phyloP scores from a whole-genome alignment of 1,284 basidiomycete genomes.

The Ceratobasidium sp. region DNA sequence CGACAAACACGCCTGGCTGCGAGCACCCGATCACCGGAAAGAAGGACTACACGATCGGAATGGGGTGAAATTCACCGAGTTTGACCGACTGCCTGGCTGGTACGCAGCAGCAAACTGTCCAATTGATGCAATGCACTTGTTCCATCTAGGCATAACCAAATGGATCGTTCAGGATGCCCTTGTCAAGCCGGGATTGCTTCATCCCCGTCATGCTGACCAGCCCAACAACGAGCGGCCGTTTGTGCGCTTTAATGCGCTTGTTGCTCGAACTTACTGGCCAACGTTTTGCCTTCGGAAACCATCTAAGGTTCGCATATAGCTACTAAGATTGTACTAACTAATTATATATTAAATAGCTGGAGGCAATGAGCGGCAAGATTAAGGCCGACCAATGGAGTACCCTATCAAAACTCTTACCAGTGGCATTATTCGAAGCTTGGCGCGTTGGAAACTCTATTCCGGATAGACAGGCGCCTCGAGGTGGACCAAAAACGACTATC shows the following conservation, averaged over 20 bases:
- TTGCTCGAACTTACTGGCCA: background rate
- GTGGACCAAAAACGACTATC: background rate
- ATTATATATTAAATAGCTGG: background rate
- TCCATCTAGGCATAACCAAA: background rate
- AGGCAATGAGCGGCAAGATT: background rate
- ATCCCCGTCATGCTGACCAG: background rate
- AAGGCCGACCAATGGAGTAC: background rate
- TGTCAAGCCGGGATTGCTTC: background rate
- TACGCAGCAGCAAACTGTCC: background rate
- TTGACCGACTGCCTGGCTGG: background rate
- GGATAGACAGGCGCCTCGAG: background rate
- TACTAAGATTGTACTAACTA: background rate
- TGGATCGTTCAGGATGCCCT: background rate
- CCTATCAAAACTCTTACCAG: too few species aligned
- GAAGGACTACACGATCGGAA: background rate
- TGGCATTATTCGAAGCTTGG: background rate
- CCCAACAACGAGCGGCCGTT: background rate
- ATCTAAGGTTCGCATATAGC: background rate
- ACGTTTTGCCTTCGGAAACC: background rate
- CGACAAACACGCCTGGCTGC: background rate
- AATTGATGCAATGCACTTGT: slow-evolving; percentile 12
- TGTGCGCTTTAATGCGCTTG: background rate
- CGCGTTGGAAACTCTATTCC: background rate
- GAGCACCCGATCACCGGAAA: background rate
- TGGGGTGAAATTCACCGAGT: background rate